A percentile compares a stretch with the other conserved stretches of the same genome.
These are phyloP conservation scores for Fagus crenata DNA, from an alignment of 306 rosid species.

Conservation along the genomic window DNA sequence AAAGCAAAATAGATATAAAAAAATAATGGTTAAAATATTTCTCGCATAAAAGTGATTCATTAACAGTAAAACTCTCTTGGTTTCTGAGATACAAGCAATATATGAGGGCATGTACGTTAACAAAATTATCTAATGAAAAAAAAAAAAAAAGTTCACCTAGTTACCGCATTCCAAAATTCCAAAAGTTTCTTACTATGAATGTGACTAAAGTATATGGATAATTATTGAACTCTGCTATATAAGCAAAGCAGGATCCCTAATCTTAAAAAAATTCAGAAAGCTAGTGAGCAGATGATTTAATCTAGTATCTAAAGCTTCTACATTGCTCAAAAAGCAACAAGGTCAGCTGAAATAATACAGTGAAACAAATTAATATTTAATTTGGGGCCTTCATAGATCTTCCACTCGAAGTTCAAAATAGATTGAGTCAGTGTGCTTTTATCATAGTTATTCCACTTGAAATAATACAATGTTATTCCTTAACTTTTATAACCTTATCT, in stretches of 20 bases:
- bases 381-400: not conserved
- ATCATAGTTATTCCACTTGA: not conserved
- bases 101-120: not conserved
- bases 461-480: not conserved
- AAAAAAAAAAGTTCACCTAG: not conserved
- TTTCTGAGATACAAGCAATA: not conserved
- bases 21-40: not conserved
- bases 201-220: not conserved
- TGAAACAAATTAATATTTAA: not conserved
- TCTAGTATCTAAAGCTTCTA: not conserved
- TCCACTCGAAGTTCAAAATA: not conserved
- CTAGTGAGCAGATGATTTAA: not conserved
- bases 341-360: not conserved
- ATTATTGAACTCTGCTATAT: not conserved
- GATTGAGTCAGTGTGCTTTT: conserved; percentile 2
- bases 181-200: not conserved
- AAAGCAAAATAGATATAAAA: conserved; percentile 7
- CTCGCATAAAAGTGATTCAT: not conserved
- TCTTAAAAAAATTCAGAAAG: not conserved
- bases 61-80: not conserved
- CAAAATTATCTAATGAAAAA: not conserved
- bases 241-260: not conserved
- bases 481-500: not conserved
- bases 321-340: not conserved
- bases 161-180: not conserved